Base-by-base conservation (phyloP, 192 early-diverging fungal species). In the Coemansia sp. region DNA sequence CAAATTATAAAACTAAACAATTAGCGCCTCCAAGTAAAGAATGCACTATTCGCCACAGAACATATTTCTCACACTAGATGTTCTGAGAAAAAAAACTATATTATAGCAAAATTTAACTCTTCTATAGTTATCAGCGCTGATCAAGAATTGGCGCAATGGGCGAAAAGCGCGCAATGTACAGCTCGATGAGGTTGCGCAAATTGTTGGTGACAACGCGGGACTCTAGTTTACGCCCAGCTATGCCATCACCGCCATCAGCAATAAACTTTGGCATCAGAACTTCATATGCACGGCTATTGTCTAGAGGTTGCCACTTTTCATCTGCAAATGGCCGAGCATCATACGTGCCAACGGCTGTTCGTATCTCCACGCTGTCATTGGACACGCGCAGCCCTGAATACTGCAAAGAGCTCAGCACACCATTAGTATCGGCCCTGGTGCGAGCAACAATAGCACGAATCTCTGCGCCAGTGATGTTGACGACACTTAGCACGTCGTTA, bases 241-340 rank as follows among this genome's bases (percentile, higher is more conserved):
- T 61, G 12, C 74, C 68, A 64, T 89, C 91, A 23, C 91, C 89
- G 31, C 88, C 88, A 3, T 23, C 62, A 8, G 82, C 53, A 2
- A 88, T n/a, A 78, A 89, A 92, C 51, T 83, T 79, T 5, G 82
- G 60, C 3, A 83, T 82, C 32, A 80, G 40, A 1, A 87, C 55
- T 44, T 58, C 59, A 61, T 91, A 91, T 14, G 45, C 54, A 9
- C 60, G 57, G 3, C 38, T 46, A 8, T 74, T 54, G 49, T 83
- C 80, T 47, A 86, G 28, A 10, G 67, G 47, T 52, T 71, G 62
- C 70, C 74, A 77, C 31, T 23, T 23, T 7, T 65, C 67, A 14
- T 50, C 65, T 2, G 12, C 12, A 56, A 56, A 66, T 43, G 57
- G 65, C 58, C 47, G 27, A 19, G 59, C 23, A 69, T 65, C 56